Conservation (phyloP, 2,329 filamentous ascomycete species). For the Acrocalymma vagum region DNA sequence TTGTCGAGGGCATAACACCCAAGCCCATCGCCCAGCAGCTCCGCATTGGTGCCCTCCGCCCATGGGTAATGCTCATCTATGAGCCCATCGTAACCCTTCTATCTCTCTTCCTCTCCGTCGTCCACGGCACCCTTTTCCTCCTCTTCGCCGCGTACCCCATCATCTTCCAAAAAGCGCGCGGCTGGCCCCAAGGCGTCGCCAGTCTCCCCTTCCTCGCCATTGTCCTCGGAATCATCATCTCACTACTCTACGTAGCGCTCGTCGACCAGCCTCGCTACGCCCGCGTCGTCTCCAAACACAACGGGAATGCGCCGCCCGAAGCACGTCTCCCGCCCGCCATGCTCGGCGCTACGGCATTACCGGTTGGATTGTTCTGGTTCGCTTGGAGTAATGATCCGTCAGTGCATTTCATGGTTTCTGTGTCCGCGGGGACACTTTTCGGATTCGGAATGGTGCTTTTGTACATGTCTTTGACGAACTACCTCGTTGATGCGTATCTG, state of each 20-base stretch:
- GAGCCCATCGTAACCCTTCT: conserved; percentile 57
- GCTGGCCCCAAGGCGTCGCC: conserved; percentile 63
- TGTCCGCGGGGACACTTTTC: conserved; percentile 58
- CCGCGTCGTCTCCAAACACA: conserved; percentile 19
- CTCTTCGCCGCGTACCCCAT: conserved; percentile 58
- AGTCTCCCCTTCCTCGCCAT: conserved; percentile 70
- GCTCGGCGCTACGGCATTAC: conserved; percentile 60
- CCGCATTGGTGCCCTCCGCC: conserved; percentile 63
- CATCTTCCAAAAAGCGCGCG: conserved; percentile 64
- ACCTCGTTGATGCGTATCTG: conserved; percentile 72
- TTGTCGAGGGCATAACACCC: conserved; percentile 48
- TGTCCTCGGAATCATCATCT: conserved; percentile 62
- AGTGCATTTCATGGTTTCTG: conserved; percentile 63
- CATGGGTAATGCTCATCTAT: conserved; percentile 64
- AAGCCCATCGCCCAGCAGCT: conserved; percentile 59
- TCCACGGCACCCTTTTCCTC: conserved; percentile 47
- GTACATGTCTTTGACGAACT: conserved; percentile 64
- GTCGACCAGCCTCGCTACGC: conserved; percentile 26
- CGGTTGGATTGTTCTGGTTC: conserved; percentile 61
- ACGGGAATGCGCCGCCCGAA: conserved; percentile 62
- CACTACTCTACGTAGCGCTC: conserved; percentile 23
- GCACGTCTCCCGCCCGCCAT: conserved; percentile 60
- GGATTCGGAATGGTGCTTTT: conserved; percentile 50
- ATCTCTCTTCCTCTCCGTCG: conserved; percentile 21
- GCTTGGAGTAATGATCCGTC: conserved; percentile 58